These are phyloP conservation scores for Schizophyllum commune DNA, from an alignment of 1,284 basidiomycete species.

Conservation along the genomic window DNA sequence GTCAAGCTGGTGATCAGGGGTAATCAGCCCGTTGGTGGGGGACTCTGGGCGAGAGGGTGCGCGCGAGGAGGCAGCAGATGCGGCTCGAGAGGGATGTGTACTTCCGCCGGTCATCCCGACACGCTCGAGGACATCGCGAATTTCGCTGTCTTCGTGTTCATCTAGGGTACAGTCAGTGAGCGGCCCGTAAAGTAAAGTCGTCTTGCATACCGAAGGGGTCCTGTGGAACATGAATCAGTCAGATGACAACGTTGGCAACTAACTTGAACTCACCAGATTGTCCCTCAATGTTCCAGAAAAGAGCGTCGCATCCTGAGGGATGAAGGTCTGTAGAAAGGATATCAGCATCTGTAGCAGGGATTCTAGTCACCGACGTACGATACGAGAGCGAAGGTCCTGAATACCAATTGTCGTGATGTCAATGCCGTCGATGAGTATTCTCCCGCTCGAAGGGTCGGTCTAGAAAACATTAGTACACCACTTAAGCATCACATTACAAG, in stretches of 20 bases:
- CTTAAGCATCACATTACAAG: neutral
- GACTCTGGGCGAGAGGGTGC: conserved; percentile 28
- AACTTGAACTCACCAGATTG: conserved; percentile 39
- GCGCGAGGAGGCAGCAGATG: conserved; percentile 29
- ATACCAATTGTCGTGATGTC: conserved; percentile 73
- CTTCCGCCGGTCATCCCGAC: conserved; percentile 55
- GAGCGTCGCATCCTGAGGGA: conserved; percentile 75
- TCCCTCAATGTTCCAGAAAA: conserved; percentile 85
- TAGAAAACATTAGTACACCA: conserved; percentile 15
- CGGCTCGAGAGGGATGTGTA: conserved; percentile 33
- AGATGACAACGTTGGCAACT: neutral
- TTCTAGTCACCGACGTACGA: conserved; percentile 35
- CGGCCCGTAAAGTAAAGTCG: neutral
- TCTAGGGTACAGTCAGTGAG: conserved; percentile 24
- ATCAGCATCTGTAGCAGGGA: neutral
- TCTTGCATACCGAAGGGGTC: conserved; percentile 15
- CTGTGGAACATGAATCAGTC: neutral
- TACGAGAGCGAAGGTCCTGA: conserved; percentile 70
- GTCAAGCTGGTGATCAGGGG: conserved; percentile 34
- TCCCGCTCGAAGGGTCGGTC: conserved; percentile 73
- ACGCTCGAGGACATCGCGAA: conserved; percentile 54
- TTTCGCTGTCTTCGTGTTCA: conserved; percentile 79
- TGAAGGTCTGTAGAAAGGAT: conserved; percentile 54
- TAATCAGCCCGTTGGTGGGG: conserved; percentile 37
- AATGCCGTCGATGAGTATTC: conserved; percentile 12